Evolutionary conservation across 2,329 filamentous ascomycete genomes (phyloP).

Genomic region (Pseudogymnoascus sp.): DNA sequence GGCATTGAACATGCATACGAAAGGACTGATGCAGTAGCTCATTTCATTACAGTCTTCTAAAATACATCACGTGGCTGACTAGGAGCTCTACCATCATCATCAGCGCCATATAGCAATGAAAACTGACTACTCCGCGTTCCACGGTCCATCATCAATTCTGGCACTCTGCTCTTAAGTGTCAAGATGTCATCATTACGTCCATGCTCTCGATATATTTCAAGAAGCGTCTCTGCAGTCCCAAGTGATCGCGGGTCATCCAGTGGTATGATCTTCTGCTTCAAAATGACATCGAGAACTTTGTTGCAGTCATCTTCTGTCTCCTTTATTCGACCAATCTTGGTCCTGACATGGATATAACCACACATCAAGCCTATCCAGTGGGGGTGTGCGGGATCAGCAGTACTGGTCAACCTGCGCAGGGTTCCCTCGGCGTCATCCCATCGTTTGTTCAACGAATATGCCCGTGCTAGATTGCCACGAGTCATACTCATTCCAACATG

Average conservation of each 20-base stretch:
- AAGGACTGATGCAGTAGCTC: not conserved
- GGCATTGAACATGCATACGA: not conserved
- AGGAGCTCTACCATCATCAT: not conserved
- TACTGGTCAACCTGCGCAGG: not conserved
- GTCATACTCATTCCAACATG: conserved; percentile 20
- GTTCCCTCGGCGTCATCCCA: conserved; percentile 2
- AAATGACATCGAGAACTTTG: conserved; percentile 10
- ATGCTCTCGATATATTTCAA: not conserved
- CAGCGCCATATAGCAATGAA: not conserved
- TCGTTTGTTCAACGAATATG: conserved; percentile 12
- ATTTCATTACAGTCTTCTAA: not conserved
- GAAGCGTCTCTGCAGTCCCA: not conserved
- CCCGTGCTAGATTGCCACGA: conserved; percentile 17
- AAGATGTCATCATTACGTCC: not conserved
- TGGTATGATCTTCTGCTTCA: not conserved
- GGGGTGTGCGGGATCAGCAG: conserved; percentile 11
- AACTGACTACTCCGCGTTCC: not conserved
- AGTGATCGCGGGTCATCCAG: conserved; percentile 7
- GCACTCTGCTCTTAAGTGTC: not conserved
- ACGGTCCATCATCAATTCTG: not conserved
- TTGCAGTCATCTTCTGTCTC: conserved; percentile 10
- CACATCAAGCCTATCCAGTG: conserved; percentile 17
- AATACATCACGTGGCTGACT: not conserved
- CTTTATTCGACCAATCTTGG: conserved; percentile 14
- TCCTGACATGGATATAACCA: conserved; percentile 14